These are phyloP conservation scores for Tricladium varicosporioides DNA, from an alignment of 2,329 filamentous ascomycete genomes.

Conservation along the genomic window DNA sequence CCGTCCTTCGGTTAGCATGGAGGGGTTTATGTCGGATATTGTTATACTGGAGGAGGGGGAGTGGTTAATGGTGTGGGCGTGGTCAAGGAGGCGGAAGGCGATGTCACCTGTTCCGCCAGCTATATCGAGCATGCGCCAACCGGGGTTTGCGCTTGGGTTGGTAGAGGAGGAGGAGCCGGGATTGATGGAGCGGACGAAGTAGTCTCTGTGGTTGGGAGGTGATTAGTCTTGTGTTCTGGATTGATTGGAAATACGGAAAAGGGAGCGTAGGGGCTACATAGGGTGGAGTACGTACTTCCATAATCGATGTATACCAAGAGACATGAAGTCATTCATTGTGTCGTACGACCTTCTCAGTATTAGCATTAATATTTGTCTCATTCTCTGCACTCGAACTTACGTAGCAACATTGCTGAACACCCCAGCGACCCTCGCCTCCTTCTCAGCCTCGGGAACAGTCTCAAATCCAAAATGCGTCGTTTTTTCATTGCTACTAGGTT, in stretches of 20 bases:
- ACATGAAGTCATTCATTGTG: slow-evolving; percentile 99
- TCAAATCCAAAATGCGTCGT: slow-evolving; percentile 38
- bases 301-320: slow-evolving; percentile 89
- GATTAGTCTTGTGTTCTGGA: not conserved
- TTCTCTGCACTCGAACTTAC: no score
- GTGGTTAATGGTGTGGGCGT: slow-evolving; percentile 75
- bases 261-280: not conserved
- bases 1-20: slow-evolving; percentile 87
- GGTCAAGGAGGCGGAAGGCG: slow-evolving; percentile 91
- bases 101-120: slow-evolving; percentile 97
- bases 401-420: slow-evolving; percentile 91
- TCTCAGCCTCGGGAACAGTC: slow-evolving; percentile 35
- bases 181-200: slow-evolving; percentile 90
- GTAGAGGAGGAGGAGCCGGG: slow-evolving; percentile 50
- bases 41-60: slow-evolving; percentile 82
- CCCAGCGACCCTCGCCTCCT: slow-evolving; percentile 47
- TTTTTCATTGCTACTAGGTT: slow-evolving; percentile 27
- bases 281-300: slow-evolving; percentile 79
- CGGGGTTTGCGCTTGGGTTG: slow-evolving; percentile 39
- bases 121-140: slow-evolving; percentile 85
- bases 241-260: not conserved
- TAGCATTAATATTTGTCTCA: no score
- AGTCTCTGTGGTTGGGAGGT: slow-evolving; percentile 55
- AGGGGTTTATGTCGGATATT: slow-evolving; percentile 92
- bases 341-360: slow-evolving; percentile 64